Evolutionary conservation across 305 asterid species (phyloP), one percentile per base, ranked within the genome.

Genomic region (Fraxinus floribunda): DNA sequence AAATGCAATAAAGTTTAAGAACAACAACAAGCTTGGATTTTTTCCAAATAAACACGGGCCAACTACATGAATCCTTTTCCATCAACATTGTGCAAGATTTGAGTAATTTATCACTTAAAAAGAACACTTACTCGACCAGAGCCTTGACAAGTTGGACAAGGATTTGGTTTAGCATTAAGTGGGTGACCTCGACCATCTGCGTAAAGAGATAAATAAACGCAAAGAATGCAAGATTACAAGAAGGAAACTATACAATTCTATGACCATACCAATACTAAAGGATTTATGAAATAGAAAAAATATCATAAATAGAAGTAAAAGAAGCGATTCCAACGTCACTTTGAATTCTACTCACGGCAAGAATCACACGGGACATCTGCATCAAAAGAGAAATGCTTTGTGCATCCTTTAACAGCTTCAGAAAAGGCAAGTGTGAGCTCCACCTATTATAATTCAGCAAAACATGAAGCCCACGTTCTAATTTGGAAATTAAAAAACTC

Each of bases 351-450:
- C 98, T 93, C 87, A 95, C 98, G 0, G 81, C 98, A 95, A 84
- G 91, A 87, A 88, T 89, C 95, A 84, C 99, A 95, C 36, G 97
- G 97, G 86, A 94, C 92, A 85, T 89, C 92, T 82, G 97, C 97
- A 85, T 94, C 91, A 39, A 94, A 88, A 24, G 97, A 95, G 79
- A 94, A 84, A 83, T 88, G 85, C 89, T 92, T 95, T 32, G 90
- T 90, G 91, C 98, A 95, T 87, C 98, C 99, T 86, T 84, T 85
- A 83, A 97, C 91, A 76, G 97, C 97, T 90, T 95, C 97, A 79
- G 91, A 81, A 90, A 95, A 94, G 84, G 97, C 82, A 79, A 95
- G 97, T 84, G 85, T 77, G 88, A 95, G 91, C 78, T 92, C 97
- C 90, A 95, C 98, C 99, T 95, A 78, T 66, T 15, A 71, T 68